Conservation (phyloP, 345 rosid genomes). For the Cardiospermum halicacabum region DNA sequence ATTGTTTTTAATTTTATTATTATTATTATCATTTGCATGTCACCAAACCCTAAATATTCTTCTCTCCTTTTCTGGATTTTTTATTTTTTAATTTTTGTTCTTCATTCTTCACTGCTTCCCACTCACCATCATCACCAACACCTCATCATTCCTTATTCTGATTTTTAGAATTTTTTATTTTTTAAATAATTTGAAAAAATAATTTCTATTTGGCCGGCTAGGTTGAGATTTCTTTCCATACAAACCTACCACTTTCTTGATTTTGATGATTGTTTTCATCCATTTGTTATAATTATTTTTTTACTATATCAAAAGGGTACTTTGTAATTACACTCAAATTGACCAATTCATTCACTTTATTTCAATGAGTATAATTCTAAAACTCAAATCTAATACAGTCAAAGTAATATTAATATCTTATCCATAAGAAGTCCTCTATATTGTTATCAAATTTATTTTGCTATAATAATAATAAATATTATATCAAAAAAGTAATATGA, state of each 20-base stretch:
- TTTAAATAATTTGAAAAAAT: not conserved
- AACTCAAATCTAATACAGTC: too few species aligned
- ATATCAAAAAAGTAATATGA: too few species aligned
- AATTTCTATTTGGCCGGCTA: conserved; percentile 11
- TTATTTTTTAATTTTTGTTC: not conserved
- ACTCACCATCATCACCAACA: conserved; percentile 17
- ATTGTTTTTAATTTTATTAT: not conserved
- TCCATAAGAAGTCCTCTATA: too few species aligned
- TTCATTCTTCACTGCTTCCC: conserved; percentile 13
- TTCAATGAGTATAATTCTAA: too few species aligned
- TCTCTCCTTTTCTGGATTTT: not conserved
- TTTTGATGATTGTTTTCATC: conserved; percentile 25
- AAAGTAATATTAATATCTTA: too few species aligned
- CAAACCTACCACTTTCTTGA: conserved; percentile 29
- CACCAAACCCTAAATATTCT: conserved; percentile 38
- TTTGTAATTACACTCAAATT: conserved; percentile 36
- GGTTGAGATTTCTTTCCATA: conserved; percentile 17
- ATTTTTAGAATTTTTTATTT: not conserved
- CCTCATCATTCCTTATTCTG: conserved; percentile 19
- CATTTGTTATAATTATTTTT: conserved; percentile 26
- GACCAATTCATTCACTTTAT: conserved; percentile 18
- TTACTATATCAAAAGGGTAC: conserved; percentile 31
- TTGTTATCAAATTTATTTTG: too few species aligned
- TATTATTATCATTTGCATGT: conserved; percentile 26
- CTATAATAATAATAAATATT: too few species aligned